Percentiles rank a stretch among this genome's conserved stretches.
phyloP scores from a whole-genome alignment of 1,139 yeast species.

The Meyerozyma smithsonii region DNA sequence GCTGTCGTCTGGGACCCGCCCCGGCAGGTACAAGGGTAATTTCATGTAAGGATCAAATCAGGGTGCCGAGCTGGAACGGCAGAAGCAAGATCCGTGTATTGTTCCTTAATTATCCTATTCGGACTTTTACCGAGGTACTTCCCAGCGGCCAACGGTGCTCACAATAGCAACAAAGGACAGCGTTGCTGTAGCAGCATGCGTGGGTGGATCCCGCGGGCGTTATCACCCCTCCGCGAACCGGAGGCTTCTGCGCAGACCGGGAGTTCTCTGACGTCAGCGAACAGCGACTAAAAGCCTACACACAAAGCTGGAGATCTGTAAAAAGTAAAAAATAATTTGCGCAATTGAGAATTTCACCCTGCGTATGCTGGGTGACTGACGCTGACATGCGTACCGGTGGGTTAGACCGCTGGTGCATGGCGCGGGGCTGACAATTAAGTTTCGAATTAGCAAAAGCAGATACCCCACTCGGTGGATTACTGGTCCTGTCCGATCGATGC shows the following conservation, averaged over 20 bases:
- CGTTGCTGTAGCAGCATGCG: no score
- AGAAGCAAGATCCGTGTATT: no score
- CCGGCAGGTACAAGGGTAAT: no score
- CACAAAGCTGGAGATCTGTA: neutral
- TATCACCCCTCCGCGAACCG: no score
- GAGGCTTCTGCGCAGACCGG: neutral
- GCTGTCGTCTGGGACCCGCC: no score
- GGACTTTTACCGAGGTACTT: no score
- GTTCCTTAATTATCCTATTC: no score
- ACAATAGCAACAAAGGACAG: no score
- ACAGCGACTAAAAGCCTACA: neutral
- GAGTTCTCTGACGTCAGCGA: neutral
- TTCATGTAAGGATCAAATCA: neutral
- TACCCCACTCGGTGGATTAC: neutral
- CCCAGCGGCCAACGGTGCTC: no score
- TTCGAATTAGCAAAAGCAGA: neutral
- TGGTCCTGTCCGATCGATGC: conserved; percentile 1
- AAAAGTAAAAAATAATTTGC: neutral
- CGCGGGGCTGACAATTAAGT: neutral
- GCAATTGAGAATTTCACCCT: neutral
- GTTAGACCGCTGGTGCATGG: neutral
- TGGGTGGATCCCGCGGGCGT: no score
- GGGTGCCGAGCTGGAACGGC: neutral
- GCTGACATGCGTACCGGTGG: neutral
- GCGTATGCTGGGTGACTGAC: neutral